A percentile compares a stretch with the other conserved stretches of the same genome.
Conservation (phyloP, 2,329 filamentous ascomycete genomes). For the Calonectria crousiana region DNA sequence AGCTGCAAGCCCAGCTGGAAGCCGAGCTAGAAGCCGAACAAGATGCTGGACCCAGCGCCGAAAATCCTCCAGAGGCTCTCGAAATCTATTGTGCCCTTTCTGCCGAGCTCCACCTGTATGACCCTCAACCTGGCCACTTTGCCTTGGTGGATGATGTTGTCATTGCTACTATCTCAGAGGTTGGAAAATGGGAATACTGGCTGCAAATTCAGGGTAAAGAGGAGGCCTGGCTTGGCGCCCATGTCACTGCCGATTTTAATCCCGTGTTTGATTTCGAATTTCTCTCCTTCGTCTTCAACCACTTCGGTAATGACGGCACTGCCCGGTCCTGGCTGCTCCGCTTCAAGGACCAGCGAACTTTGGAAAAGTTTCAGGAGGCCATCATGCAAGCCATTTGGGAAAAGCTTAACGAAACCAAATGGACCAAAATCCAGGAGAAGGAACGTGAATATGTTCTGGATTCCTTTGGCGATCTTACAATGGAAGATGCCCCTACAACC, state of each 20-base stretch:
- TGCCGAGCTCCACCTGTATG: conserved; percentile 93
- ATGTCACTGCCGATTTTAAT: conserved; percentile 90
- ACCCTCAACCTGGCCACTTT: conserved; percentile 89
- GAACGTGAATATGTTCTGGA: conserved; percentile 96
- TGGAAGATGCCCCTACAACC: conserved; percentile 77
- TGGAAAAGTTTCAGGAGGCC: conserved; percentile 92
- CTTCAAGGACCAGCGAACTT: conserved; percentile 84
- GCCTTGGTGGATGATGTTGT: conserved; percentile 82
- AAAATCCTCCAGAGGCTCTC: conserved; percentile 71
- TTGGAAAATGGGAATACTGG: conserved; percentile 96
- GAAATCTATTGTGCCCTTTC: conserved; percentile 81
- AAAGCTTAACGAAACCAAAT: conserved; percentile 93
- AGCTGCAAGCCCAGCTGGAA: neutral
- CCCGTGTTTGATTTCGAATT: conserved; percentile 99
- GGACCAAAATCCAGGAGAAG: conserved; percentile 91
- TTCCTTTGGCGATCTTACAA: conserved; percentile 92
- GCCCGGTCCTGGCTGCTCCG: conserved; percentile 96
- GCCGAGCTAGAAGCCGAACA: neutral
- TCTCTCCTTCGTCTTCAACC: conserved; percentile 99
- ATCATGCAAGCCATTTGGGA: conserved; percentile 98
- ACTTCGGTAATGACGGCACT: conserved; percentile 88
- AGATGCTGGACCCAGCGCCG: conserved; percentile 12
- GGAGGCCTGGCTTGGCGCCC: conserved; percentile 87
- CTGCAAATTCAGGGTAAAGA: conserved; percentile 83
- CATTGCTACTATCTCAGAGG: conserved; percentile 83